Evolutionary conservation across 352 stramenopile genomes (phyloP), one percentile per base, ranked within the genome.

Genomic region (Pythium brassicae): DNA sequence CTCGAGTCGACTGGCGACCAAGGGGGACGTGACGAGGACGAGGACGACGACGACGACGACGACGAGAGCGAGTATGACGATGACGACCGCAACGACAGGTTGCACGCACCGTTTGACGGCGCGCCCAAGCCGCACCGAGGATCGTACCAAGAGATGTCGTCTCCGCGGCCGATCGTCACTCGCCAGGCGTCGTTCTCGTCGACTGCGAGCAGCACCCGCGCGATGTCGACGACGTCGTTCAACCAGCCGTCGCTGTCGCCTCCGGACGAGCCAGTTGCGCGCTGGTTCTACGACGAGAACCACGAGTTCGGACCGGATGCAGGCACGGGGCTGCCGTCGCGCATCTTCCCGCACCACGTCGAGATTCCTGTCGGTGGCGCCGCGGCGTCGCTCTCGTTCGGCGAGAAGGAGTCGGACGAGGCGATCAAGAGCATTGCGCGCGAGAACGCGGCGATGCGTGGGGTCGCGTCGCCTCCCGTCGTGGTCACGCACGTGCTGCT

Each of bases 271-370:
- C 81, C 81, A 25, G 90, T 74, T 2, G 83, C 83, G 15, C 76
- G 83, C 1, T 93, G 83, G 83, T 93, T 88, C 42, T 90, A 91
- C 50, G 83, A 93, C 55, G 80, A 88, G 14, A 52, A 63, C 3
- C 32, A 54, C 46, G 26, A 9, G 14, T 61, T 55, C 2, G 66
- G 82, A 57, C 65, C 68, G 8, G 53, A 62, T 35, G 57, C 55
- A 2, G 68, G 70, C 42, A 72, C 71, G 46, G 83, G 78, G 0
- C 69, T 71, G 8, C 83, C 86, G 17, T 91, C 79, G 35, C 73
- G 81, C 11, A 94, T 95, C 47, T 91, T 89, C 58, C 81, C 80
- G 17, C 86, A 95, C 55, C 86, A 95, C 37, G 78, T 95, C 9
- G 84, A 95, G 60, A 92, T 95, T 32, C 86, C 86, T 1, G 86